These are phyloP conservation scores for Zygoascus ofunaensis DNA, from an alignment of 805 yeast species.

Conservation along the genomic window DNA sequence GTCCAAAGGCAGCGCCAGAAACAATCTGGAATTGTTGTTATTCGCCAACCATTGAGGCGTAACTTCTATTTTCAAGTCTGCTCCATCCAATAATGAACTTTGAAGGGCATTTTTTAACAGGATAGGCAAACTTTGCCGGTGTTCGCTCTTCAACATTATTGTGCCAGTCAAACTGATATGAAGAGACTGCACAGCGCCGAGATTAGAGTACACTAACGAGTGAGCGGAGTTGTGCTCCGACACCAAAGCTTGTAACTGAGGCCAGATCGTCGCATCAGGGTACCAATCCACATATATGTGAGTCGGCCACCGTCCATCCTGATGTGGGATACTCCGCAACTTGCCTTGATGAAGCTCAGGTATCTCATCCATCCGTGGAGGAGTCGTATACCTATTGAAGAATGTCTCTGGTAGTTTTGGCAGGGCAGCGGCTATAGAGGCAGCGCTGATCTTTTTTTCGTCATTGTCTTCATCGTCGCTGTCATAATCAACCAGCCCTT, in stretches of 20 bases:
- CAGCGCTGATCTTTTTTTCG: background rate
- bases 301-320: conserved; percentile 21
- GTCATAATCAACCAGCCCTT: conserved; percentile 6
- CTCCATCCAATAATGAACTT: no score
- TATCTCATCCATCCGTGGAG: conserved; percentile 12
- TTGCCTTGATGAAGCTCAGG: conserved; percentile 17
- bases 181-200: conserved; percentile 19
- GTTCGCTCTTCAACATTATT: conserved; percentile 16
- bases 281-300: conserved; percentile 24
- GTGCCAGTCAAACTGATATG: conserved; percentile 24
- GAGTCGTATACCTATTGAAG: conserved; percentile 15
- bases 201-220: conserved; percentile 16
- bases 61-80: background rate
- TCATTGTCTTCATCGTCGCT: conserved; percentile 4
- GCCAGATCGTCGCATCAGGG: conserved; percentile 8
- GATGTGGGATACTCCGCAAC: conserved; percentile 15
- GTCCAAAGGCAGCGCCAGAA: conserved; percentile 1
- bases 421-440: background rate
- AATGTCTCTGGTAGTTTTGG: conserved; percentile 20
- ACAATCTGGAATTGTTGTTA: background rate
- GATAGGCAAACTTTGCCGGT: conserved; percentile 8
- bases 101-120: background rate
- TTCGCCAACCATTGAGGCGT: background rate
- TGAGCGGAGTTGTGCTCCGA: background rate
- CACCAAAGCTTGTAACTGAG: background rate